Base-by-base conservation (phyloP, 306 rosid genomes). In the Alnus glutinosa region DNA sequence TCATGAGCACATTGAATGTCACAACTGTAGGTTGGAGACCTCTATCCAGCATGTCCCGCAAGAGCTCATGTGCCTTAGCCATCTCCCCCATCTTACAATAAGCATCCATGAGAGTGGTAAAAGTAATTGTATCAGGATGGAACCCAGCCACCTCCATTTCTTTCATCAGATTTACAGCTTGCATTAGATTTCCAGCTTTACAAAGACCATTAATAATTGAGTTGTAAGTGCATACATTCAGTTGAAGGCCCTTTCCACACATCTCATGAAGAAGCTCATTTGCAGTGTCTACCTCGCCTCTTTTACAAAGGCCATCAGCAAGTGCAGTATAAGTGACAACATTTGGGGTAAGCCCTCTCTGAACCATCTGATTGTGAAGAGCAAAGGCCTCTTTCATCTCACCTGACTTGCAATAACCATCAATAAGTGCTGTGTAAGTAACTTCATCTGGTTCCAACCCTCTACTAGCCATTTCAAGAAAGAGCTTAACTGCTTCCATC, bases 81-180 rank as follows among this genome's bases (percentile, higher is more conserved):
- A 94, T 89, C 84, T 94, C 84, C 70, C 97, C 90, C 61, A 74
- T 86, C 85, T 88, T 92, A 89, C 96, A 89, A 69, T 94, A 89
- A 15, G 93, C 88, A 77, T 94, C 97, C 89, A 94, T 90, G 82
- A 94, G 87, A 52, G 98, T 94, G 51, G 97, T 94, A 85, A 92
- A 92, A 23, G 97, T 94, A 76, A 89, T 7, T 42, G 92, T 83
- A 84, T 94, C 94, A 7, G 97, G 97, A 83, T 82, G 79, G 62
- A 87, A 82, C 55, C 93, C 97, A 4, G 87, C 93, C 74, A 87
- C 74, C 83, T 88, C 91, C 97, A 94, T 90, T 83, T 94, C 93
- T 85, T 86, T 86, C 88, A 86, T 86, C 83, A 90, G 75, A 61
- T 78, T 88, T 74, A 89, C 82, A 14, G 94, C 97, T 74, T 92